These are phyloP conservation scores for Limtongia smithiae DNA, from an alignment of 805 yeast genomes.

Conservation along the genomic window DNA sequence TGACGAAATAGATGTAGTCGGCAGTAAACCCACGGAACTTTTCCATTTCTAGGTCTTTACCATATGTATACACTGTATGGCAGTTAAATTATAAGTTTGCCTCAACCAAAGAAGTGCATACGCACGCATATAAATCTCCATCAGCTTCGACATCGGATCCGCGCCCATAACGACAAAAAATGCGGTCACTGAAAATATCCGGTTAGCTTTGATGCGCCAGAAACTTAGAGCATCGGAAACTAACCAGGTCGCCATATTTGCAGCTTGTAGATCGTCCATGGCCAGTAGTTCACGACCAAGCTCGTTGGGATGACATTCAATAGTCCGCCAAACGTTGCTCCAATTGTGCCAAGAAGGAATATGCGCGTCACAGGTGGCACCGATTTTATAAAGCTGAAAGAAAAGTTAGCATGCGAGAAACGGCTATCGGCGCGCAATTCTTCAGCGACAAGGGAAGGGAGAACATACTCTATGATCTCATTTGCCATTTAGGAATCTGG, in stretches of 20 bases:
- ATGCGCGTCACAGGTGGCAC: constrained; percentile 29
- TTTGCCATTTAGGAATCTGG: constrained; percentile 19
- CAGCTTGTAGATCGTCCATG: constrained; percentile 14
- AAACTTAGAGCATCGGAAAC: background rate
- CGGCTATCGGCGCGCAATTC: background rate
- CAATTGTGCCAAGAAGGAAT: constrained; percentile 27
- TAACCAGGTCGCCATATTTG: constrained; percentile 24
- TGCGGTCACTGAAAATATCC: constrained; percentile 20
- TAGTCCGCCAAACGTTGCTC: constrained; percentile 26
- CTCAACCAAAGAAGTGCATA: background rate
- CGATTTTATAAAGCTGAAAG: constrained; percentile 17
- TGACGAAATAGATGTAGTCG: constrained; percentile 29
- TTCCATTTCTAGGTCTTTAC: constrained; percentile 30
- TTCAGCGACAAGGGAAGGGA: background rate
- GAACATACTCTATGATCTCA: constrained; percentile 25
- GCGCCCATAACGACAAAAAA: constrained; percentile 24
- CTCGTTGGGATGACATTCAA: constrained; percentile 18
- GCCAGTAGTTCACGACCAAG: constrained; percentile 27
- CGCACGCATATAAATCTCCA: constrained; percentile 31
- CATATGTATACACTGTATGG: constrained; percentile 28
- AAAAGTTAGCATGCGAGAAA: background rate
- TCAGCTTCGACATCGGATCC: constrained; percentile 29
- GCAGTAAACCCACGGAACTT: constrained; percentile 29
- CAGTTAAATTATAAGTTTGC: background rate
- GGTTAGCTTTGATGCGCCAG: too few species aligned